These are phyloP conservation scores for Neurospora sp. DNA, from an alignment of 2,329 filamentous ascomycete genomes.

Conservation along the genomic window DNA sequence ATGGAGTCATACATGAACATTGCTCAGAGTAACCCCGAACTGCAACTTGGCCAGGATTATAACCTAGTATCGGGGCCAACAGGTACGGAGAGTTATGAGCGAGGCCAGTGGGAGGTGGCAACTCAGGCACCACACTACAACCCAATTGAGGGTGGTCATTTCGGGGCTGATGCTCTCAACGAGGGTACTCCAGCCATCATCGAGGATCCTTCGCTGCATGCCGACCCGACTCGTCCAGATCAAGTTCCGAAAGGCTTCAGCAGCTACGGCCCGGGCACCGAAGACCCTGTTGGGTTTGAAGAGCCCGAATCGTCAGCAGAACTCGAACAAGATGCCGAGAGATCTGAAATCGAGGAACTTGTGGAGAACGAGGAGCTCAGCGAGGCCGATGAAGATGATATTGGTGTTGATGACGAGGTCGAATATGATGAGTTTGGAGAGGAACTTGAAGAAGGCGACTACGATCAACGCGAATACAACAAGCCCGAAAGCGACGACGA, in stretches of 20 bases:
- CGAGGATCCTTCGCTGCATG: slow-evolving; percentile 8
- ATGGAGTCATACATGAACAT: slow-evolving; percentile 9
- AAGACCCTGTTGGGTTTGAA: background rate
- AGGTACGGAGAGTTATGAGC: slow-evolving; percentile 9
- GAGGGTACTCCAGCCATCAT: slow-evolving; percentile 8
- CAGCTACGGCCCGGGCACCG: slow-evolving; percentile 11
- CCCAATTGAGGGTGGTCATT: slow-evolving; percentile 16
- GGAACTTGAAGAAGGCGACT: slow-evolving; percentile 17
- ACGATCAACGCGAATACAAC: slow-evolving; percentile 19
- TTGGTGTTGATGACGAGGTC: slow-evolving; percentile 10
- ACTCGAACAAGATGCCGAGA: background rate
- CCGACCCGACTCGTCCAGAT: slow-evolving; percentile 3
- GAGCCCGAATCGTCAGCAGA: background rate
- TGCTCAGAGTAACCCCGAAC: slow-evolving; percentile 8
- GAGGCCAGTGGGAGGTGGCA: slow-evolving; percentile 14
- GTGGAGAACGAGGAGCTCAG: slow-evolving; percentile 5
- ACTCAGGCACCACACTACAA: slow-evolving; percentile 15
- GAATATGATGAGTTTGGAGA: slow-evolving; percentile 13
- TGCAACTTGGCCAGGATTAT: slow-evolving; percentile 4
- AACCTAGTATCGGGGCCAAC: slow-evolving; percentile 4
- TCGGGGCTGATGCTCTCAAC: slow-evolving; percentile 13
- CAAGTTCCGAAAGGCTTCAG: slow-evolving; percentile 16
- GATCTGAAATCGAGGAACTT: slow-evolving; percentile 1
- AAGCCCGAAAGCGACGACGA: slow-evolving; percentile 17
- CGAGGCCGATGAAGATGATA: slow-evolving; percentile 5